These are phyloP conservation scores for Scheffersomyces stambukii DNA, from an alignment of 1,139 yeast genomes.

Conservation along the genomic window DNA sequence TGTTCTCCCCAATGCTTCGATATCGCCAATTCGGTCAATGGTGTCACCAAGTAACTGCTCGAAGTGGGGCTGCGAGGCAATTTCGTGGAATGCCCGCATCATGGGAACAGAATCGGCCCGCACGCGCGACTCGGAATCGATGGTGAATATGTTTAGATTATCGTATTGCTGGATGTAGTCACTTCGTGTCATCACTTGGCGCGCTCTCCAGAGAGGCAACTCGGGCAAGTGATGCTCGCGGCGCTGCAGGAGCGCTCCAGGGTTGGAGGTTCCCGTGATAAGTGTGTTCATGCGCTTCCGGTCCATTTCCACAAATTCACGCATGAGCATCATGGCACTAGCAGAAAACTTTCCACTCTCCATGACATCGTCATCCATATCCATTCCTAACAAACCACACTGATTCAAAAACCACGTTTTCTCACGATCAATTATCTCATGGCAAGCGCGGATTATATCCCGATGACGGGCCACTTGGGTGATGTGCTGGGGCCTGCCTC, in stretches of 20 bases:
- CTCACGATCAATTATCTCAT: conserved; percentile 69
- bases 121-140: conserved; percentile 71
- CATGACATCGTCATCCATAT: conserved; percentile 89
- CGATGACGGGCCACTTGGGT: conserved; percentile 67
- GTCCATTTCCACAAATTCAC: conserved; percentile 71
- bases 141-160: conserved; percentile 71
- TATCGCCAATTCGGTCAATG: conserved; percentile 66
- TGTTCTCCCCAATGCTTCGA: conserved; percentile 77
- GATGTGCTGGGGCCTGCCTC: conserved; percentile 83
- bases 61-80: conserved; percentile 68
- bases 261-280: conserved; percentile 17
- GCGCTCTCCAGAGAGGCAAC: conserved; percentile 76
- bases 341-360: conserved; percentile 77
- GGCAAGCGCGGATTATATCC: conserved; percentile 62
- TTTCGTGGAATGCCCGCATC: conserved; percentile 87
- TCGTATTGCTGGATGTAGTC: conserved; percentile 77
- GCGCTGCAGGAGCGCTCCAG: conserved; percentile 5
- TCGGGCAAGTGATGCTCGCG: conserved; percentile 61
- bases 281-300: conserved; percentile 29
- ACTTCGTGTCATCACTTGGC: conserved; percentile 82
- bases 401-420: conserved; percentile 84
- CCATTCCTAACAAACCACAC: conserved; percentile 71
- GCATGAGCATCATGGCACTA: conserved; percentile 73
- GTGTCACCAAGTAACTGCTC: conserved; percentile 68
- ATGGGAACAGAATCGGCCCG: conserved; percentile 81